phyloP scores from a whole-genome alignment of 768 basidiomycete species.

The Tylopilus balloui region DNA sequence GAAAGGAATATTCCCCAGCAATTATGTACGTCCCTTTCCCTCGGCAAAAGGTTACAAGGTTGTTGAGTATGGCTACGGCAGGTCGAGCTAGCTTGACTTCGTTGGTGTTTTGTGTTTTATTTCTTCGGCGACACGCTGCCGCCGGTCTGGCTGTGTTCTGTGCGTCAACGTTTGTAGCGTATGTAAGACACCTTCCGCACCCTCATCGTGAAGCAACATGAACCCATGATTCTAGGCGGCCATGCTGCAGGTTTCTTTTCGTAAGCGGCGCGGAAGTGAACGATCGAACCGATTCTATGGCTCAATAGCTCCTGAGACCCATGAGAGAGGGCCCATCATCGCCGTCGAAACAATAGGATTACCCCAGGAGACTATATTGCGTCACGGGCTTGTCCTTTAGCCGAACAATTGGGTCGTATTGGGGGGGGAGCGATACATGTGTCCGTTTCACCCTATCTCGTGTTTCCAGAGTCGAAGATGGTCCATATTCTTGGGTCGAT shows the following conservation, averaged over 20 bases:
- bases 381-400: constrained; percentile 16
- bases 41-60: constrained; percentile 13
- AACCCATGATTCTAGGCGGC: constrained; percentile 13
- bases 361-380: constrained; percentile 24
- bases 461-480: not conserved
- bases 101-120: not conserved
- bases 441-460: constrained; percentile 2
- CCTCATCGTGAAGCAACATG: constrained; percentile 15
- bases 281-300: constrained; percentile 20
- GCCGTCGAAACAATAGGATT: constrained; percentile 13
- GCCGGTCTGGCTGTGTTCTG: constrained; percentile 9
- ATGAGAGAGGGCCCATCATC: constrained; percentile 11
- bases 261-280: constrained; percentile 32
- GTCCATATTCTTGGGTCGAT: constrained; percentile 2
- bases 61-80: constrained; percentile 27
- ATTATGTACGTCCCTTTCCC: constrained; percentile 61
- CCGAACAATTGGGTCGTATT: constrained; percentile 9
- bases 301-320: constrained; percentile 12
- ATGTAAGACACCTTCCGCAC: constrained; percentile 22
- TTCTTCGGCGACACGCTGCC: not conserved
- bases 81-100: constrained; percentile 46
- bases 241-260: constrained; percentile 23
- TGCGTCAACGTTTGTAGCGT: constrained; percentile 20
- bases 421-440: too few relatives aligned
- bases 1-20: constrained; percentile 84